A percentile compares a stretch with the other conserved stretches of the same genome.
phyloP scores from a whole-genome alignment of 2,329 filamentous ascomycete genomes.

The Fusarium compactum region DNA sequence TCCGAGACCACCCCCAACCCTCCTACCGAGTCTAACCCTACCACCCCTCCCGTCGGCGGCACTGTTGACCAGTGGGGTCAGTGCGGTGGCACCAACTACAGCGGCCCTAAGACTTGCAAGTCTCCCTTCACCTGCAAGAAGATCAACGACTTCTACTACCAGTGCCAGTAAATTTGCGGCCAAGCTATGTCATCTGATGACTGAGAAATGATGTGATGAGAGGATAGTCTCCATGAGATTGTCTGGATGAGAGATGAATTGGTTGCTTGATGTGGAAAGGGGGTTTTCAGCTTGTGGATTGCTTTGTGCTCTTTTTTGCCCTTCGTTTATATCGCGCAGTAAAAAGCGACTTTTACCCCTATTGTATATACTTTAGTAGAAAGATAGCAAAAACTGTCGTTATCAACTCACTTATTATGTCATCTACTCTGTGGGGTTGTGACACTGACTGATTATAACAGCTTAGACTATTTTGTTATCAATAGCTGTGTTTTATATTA shows the following conservation, averaged over 20 bases:
- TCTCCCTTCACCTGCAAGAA: conserved; percentile 53
- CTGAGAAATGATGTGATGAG: conserved; percentile 2
- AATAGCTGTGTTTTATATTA: no score
- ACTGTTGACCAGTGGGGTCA: conserved; percentile 51
- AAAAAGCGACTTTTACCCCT: conserved; percentile 28
- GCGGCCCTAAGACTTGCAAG: conserved; percentile 53
- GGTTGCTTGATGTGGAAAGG: conserved; percentile 5
- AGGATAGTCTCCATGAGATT: conserved; percentile 1
- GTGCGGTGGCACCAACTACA: conserved; percentile 54
- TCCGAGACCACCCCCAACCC: conserved; percentile 29
- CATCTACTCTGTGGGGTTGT: background rate
- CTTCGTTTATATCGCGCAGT: conserved; percentile 30
- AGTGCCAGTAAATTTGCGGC: conserved; percentile 53
- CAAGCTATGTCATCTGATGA: background rate
- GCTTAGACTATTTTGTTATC: background rate
- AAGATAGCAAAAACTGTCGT: conserved; percentile 36
- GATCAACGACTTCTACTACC: conserved; percentile 56
- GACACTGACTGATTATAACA: background rate
- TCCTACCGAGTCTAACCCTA: conserved; percentile 1
- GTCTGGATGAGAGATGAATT: conserved; percentile 3
- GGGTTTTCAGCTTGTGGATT: conserved; percentile 17
- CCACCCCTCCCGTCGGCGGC: conserved; percentile 13
- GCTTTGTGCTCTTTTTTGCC: conserved; percentile 17
- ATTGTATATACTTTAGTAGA: conserved; percentile 26
- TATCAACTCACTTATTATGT: conserved; percentile 9